Percentiles rank a stretch among this genome's conserved stretches.
Conservation (phyloP, 306 rosid genomes). For the Hippophae tibetana region DNA sequence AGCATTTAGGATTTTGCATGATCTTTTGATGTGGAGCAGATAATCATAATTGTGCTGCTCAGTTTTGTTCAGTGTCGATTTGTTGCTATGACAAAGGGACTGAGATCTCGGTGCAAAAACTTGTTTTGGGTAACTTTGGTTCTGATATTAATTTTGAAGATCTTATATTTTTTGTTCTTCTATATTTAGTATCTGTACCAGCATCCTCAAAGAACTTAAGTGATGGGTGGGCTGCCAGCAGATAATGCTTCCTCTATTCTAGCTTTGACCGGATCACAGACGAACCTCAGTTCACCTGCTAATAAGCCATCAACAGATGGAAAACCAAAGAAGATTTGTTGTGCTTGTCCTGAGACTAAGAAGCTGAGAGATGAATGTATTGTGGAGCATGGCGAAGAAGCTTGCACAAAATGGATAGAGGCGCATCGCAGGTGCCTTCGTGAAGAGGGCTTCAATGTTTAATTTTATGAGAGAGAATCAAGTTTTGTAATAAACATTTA, state of each 20-base stretch:
- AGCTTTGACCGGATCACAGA: constrained; percentile 31
- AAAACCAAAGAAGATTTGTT: constrained; percentile 75
- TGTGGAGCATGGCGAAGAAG: constrained; percentile 77
- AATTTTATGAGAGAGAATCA: constrained; percentile 18
- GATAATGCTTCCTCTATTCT: constrained; percentile 30
- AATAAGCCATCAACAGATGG: constrained; percentile 23
- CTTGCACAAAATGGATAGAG: constrained; percentile 80
- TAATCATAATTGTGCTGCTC: no score
- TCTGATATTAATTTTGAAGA: no score
- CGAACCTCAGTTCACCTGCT: constrained; percentile 16
- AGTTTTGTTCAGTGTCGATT: no score
- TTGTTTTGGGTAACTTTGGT: no score
- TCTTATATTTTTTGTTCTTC: no score
- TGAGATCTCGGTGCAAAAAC: no score
- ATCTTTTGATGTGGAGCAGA: no score
- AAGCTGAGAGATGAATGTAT: constrained; percentile 81
- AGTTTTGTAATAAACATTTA: constrained; percentile 1
- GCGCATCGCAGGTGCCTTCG: constrained; percentile 82
- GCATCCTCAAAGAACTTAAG: constrained; percentile 2
- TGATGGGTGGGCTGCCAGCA: constrained; percentile 41
- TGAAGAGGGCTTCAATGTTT: constrained; percentile 74
- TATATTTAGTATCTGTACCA: neutral
- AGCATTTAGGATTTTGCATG: no score
- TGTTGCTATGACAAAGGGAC: no score
- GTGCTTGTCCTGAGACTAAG: constrained; percentile 80